These are phyloP conservation scores for Pezicula neosporulosa DNA, from an alignment of 2,329 filamentous ascomycete genomes.

Conservation along the genomic window DNA sequence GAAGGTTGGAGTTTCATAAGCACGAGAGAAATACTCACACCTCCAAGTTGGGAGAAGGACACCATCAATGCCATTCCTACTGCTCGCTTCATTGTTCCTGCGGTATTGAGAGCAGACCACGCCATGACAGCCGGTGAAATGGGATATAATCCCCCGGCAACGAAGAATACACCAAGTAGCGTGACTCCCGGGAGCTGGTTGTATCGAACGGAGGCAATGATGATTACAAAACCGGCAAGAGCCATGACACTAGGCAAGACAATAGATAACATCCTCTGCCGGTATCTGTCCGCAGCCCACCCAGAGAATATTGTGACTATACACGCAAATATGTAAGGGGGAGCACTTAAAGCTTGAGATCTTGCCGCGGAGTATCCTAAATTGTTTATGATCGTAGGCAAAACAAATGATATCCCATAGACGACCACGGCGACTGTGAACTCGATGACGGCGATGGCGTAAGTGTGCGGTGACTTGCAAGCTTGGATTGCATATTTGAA, in stretches of 20 bases:
- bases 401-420: conserved; percentile 73
- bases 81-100: conserved; percentile 20
- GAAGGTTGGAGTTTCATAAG: no score
- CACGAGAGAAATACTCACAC: conserved; percentile 23
- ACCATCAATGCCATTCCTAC: conserved; percentile 25
- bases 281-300: conserved; percentile 61
- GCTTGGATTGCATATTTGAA: conserved; percentile 61
- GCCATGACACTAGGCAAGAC: conserved; percentile 62
- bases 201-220: conserved; percentile 41
- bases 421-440: conserved; percentile 72
- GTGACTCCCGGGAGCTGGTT: conserved; percentile 56
- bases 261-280: conserved; percentile 70
- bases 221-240: conserved; percentile 70
- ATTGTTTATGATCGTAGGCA: conserved; percentile 63
- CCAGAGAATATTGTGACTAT: conserved; percentile 72
- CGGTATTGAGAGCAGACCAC: conserved; percentile 48
- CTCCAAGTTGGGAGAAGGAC: conserved; percentile 25
- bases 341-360: conserved; percentile 44
- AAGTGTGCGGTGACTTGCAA: neutral
- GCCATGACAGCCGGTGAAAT: conserved; percentile 72
- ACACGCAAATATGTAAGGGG: conserved; percentile 66
- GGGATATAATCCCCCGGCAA: conserved; percentile 76
- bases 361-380: conserved; percentile 56
- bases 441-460: conserved; percentile 72
- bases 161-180: conserved; percentile 78